These are phyloP conservation scores for Rhynchospora breviuscula DNA, from an alignment of 176 grass and related monocot genomes.

Conservation along the genomic window DNA sequence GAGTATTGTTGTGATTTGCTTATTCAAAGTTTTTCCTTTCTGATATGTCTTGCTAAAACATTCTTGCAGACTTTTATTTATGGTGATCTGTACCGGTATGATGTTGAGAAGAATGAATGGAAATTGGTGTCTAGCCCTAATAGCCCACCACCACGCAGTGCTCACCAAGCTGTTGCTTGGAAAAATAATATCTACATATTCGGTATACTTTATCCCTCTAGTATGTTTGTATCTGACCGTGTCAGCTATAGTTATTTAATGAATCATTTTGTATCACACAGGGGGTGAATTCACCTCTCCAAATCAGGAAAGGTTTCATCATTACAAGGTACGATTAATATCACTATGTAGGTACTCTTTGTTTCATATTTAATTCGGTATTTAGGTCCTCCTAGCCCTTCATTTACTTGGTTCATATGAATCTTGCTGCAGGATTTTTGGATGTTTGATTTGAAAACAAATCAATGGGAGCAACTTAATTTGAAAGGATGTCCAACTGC, in stretches of 20 bases:
- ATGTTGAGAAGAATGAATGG: constrained; percentile 97
- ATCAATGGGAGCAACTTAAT: constrained; percentile 93
- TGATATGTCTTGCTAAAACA: not conserved
- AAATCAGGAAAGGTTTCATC: constrained; percentile 97
- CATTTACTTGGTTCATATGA: not conserved
- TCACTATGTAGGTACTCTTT: not conserved
- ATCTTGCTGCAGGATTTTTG: constrained; percentile 77
- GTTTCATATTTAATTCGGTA: not conserved
- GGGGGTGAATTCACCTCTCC: constrained; percentile 97
- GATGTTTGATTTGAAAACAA: constrained; percentile 86
- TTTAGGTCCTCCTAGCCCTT: not conserved
- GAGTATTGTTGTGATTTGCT: not conserved
- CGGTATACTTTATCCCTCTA: constrained; percentile 48
- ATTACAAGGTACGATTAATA: constrained; percentile 71
- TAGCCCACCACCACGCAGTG: constrained; percentile 92
- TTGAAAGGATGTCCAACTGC: constrained; percentile 93
- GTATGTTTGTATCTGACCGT: constrained; percentile 1
- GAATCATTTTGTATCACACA: constrained; percentile 26
- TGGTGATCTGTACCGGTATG: constrained; percentile 95
- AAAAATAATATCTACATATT: constrained; percentile 96
- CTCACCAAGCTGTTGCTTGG: constrained; percentile 91
- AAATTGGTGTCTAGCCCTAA: constrained; percentile 94
- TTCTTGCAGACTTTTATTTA: constrained; percentile 90
- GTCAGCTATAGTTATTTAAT: not conserved
- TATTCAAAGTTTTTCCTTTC: not conserved